phyloP scores from a whole-genome alignment of 2,329 filamentous ascomycete genomes.

The Bipolaris cookei region DNA sequence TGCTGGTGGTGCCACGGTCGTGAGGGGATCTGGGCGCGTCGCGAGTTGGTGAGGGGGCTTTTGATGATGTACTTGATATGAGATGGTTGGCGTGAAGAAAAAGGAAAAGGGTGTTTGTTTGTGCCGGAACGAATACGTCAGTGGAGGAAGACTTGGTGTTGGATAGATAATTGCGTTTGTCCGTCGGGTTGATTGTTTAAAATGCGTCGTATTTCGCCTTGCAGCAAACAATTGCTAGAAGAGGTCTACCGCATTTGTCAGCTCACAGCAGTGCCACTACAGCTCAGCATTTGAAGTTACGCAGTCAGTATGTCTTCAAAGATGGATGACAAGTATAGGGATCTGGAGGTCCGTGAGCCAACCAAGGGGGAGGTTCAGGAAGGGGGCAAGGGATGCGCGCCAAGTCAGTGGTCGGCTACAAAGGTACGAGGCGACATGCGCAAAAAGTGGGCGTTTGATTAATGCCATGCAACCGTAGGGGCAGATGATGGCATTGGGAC shows the following conservation, averaged over 20 bases:
- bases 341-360: slow-evolving; percentile 55
- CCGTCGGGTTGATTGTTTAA: background rate
- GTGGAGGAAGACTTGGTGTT: slow-evolving; percentile 22
- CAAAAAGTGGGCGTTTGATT: background rate
- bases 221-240: background rate
- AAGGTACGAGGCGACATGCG: slow-evolving; percentile 44
- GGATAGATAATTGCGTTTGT: slow-evolving; percentile 9
- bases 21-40: slow-evolving; percentile 2
- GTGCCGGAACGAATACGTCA: slow-evolving; percentile 27
- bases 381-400: slow-evolving; percentile 55
- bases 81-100: slow-evolving; percentile 9
- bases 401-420: slow-evolving; percentile 58
- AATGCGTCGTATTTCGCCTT: slow-evolving; percentile 8
- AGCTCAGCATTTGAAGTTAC: background rate
- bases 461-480: slow-evolving; percentile 36
- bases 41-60: background rate
- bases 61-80: slow-evolving; percentile 25
- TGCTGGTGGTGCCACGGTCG: slow-evolving; percentile 10
- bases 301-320: slow-evolving; percentile 51
- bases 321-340: slow-evolving; percentile 53
- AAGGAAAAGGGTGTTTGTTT: slow-evolving; percentile 10
- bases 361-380: slow-evolving; percentile 56
- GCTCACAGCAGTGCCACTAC: background rate
- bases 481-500: slow-evolving; percentile 56
- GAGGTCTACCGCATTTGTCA: background rate